Conservation (phyloP, 306 rosid genomes). For the Begonia fuchsioides region DNA sequence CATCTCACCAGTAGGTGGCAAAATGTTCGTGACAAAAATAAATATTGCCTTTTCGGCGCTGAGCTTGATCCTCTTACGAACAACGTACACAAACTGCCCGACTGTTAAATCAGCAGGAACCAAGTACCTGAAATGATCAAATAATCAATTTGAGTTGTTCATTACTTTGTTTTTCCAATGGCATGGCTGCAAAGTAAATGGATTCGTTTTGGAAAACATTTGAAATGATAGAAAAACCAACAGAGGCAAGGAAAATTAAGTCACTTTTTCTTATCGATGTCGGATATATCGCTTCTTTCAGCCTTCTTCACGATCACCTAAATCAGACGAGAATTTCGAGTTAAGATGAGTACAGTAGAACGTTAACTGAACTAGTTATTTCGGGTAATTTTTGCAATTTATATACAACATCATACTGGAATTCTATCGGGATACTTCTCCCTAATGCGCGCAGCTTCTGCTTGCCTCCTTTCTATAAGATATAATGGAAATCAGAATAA, state of each 20-base stretch:
- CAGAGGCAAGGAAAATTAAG: constrained; percentile 4
- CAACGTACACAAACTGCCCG: constrained; percentile 82
- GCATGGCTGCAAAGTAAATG: no score
- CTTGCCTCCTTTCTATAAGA: constrained; percentile 63
- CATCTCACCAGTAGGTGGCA: constrained; percentile 71
- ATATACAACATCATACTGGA: constrained; percentile 32
- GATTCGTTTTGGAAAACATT: no score
- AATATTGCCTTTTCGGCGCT: constrained; percentile 83
- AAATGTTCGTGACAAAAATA: no score
- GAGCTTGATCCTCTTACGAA: constrained; percentile 73
- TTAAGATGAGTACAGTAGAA: not conserved
- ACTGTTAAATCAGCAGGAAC: constrained; percentile 85
- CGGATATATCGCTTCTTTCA: constrained; percentile 67
- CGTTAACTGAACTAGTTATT: not conserved
- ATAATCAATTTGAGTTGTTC: no score
- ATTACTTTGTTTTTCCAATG: no score
- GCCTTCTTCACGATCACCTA: constrained; percentile 88
- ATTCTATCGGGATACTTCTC: constrained; percentile 85
- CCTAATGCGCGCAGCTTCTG: constrained; percentile 81
- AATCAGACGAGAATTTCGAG: constrained; percentile 8
- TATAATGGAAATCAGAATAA: not conserved
- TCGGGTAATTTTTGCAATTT: not conserved
- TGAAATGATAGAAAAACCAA: no score
- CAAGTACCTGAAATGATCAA: constrained; percentile 39
- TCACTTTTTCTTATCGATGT: constrained; percentile 89